A percentile compares a stretch with the other conserved stretches of the same genome.
Evolutionary conservation across 2,329 filamentous ascomycete genomes (phyloP).

Genomic region (Pyrenophora teres): DNA sequence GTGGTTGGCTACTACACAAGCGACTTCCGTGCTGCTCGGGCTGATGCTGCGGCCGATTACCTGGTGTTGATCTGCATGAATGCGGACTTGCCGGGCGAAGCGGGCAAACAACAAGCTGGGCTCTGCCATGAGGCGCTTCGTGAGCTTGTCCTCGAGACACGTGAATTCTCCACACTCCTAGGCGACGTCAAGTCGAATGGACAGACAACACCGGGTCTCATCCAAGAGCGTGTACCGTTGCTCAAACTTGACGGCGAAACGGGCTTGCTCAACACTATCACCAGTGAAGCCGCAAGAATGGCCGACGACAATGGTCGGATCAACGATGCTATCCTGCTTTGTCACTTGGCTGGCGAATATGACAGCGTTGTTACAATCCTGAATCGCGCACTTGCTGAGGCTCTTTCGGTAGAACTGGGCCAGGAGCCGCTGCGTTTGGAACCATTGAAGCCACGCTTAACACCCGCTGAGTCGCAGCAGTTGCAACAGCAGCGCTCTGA

Average conservation of each 20-base stretch:
- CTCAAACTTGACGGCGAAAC: conserved; percentile 80
- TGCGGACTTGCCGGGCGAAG: conserved; percentile 74
- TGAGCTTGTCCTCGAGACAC: conserved; percentile 93
- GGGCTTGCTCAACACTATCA: conserved; percentile 90
- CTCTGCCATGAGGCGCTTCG: conserved; percentile 92
- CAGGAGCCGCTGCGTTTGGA: conserved; percentile 78
- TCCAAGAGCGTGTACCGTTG: conserved; percentile 81
- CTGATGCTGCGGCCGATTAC: conserved; percentile 90
- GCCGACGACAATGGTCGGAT: conserved; percentile 93
- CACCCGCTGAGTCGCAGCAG: conserved; percentile 37
- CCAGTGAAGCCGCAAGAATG: conserved; percentile 85
- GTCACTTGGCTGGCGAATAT: conserved; percentile 93
- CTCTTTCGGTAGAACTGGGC: conserved; percentile 82
- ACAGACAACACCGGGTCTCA: conserved; percentile 79
- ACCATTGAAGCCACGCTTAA: conserved; percentile 73
- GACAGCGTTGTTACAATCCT: conserved; percentile 91
- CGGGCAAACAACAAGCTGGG: conserved; percentile 75
- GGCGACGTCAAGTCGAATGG: conserved; percentile 90
- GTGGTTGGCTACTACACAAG: conserved; percentile 95
- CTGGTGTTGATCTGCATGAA: conserved; percentile 91
- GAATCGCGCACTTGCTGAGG: conserved; percentile 87
- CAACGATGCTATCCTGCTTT: conserved; percentile 91
- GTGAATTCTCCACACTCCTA: conserved; percentile 91
- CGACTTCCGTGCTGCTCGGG: conserved; percentile 90
- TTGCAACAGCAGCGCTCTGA: conserved; percentile 37